Base-by-base conservation (phyloP, 2,329 filamentous ascomycete genomes). In the Dichotomopilus funicola region DNA sequence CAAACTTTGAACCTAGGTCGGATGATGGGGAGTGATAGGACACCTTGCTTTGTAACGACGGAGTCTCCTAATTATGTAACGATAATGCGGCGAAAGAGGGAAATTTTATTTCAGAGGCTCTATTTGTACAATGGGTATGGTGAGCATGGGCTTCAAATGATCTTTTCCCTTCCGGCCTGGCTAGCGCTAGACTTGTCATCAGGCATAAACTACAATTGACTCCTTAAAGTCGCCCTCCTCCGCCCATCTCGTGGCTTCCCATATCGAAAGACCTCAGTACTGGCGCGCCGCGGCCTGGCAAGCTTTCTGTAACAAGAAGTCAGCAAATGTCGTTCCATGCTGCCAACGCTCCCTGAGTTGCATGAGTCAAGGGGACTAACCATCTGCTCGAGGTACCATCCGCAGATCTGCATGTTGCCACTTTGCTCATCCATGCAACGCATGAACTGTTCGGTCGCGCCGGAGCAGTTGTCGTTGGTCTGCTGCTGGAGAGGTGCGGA, bases 361-460 rank as follows among this genome's bases (percentile, higher is more conserved):
- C 31, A 27, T n/a, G 13, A 67, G 71, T 31, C 47, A 63, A 27
- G n/a, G 33, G n/a, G 10, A 49, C 67, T 13, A 60, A 69, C 68
- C 73, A 99, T 80, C 82, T 99, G 92, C 73, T 99, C 94, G 66
- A 99, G 77, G 73, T 99, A 99, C 91, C 92, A 99, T 64, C 88
- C 88, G 78, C 94, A 99, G 70, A 96, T 95, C 70, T 87, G 86
- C 87, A 99, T 85, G 75, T 94, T 91, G 65, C 94, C 94, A 70
- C 85, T 78, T 73, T 99, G 88, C 69, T 97, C 89, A 73, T 97
- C 91, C 86, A 99, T 87, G 81, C 94, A 99, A 77, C 86, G 87
- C 67, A 90, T 91, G 80, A 99, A 97, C 75, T 82, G 83, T 73
- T 85, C 83, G 53, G 91, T 85, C 65, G 94, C 90, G 53, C 79